phyloP scores from a whole-genome alignment of 2,329 filamentous ascomycete genomes.

The Penicillium sp. region DNA sequence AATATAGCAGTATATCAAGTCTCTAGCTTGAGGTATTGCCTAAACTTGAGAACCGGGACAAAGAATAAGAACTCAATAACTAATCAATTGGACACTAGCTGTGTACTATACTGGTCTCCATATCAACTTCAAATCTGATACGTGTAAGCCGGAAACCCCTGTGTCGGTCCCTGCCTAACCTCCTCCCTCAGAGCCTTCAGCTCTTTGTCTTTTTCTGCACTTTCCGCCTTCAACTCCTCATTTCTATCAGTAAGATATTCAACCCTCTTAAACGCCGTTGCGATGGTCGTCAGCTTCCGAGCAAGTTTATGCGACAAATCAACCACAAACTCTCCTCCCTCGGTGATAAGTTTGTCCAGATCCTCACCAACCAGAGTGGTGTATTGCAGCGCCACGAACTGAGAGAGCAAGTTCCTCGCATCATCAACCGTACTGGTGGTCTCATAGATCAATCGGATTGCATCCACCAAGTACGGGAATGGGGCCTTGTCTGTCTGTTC shows the following conservation, averaged over 20 bases:
- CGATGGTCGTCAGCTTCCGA: not conserved
- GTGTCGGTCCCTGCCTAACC: not conserved
- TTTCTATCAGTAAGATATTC: not conserved
- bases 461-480: slow-evolving; percentile 3
- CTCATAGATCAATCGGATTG: slow-evolving; percentile 4
- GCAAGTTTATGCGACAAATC: slow-evolving; percentile 10
- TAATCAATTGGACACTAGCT: not conserved
- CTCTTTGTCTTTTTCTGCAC: not conserved
- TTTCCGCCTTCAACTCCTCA: not conserved
- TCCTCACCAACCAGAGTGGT: not conserved
- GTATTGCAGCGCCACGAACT: slow-evolving; percentile 7
- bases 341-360: not conserved
- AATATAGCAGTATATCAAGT: too few relatives aligned
- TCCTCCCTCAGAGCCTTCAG: slow-evolving; percentile 1
- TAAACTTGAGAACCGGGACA: not conserved
- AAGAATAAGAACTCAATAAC: not conserved
- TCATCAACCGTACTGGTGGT: not conserved
- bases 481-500: not conserved
- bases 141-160: not conserved
- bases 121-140: slow-evolving; percentile 1
- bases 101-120: not conserved
- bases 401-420: slow-evolving; percentile 6
- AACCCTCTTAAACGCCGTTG: not conserved
- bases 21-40: not conserved
- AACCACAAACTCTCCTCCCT: slow-evolving; percentile 10